phyloP scores from a whole-genome alignment of 306 rosid species.

The Amphicarpaea edgeworthii region DNA sequence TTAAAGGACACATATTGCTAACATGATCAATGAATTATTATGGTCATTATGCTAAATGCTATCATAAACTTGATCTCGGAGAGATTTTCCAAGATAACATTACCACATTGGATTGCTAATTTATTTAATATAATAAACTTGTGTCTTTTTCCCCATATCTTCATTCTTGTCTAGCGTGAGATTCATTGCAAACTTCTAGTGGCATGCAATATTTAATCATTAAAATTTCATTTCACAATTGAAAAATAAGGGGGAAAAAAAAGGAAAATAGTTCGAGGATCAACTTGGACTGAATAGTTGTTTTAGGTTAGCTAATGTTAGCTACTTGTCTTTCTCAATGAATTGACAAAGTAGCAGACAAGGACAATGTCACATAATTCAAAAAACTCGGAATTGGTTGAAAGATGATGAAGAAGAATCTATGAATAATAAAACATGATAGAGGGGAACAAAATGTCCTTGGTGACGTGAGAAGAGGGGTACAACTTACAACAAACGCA shows the following conservation, averaged over 20 bases:
- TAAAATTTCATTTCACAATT: background rate
- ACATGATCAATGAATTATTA: slow-evolving; percentile 8
- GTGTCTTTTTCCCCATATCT: slow-evolving; percentile 55
- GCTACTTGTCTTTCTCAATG: slow-evolving; percentile 35
- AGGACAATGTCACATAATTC: slow-evolving; percentile 28
- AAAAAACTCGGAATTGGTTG: slow-evolving; percentile 20
- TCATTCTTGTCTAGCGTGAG: slow-evolving; percentile 45
- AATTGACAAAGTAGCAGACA: slow-evolving; percentile 31
- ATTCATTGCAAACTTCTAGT: slow-evolving; percentile 45
- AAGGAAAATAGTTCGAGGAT: background rate
- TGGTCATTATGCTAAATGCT: slow-evolving; percentile 1
- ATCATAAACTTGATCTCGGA: slow-evolving; percentile 31
- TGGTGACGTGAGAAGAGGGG: slow-evolving; percentile 44
- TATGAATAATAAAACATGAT: slow-evolving; percentile 19
- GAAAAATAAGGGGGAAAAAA: background rate
- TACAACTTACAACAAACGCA: slow-evolving; percentile 39
- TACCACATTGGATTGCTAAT: slow-evolving; percentile 39
- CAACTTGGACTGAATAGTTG: slow-evolving; percentile 13
- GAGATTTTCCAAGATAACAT: slow-evolving; percentile 47
- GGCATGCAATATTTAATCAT: slow-evolving; percentile 38
- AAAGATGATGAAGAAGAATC: slow-evolving; percentile 43
- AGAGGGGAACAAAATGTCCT: slow-evolving; percentile 24
- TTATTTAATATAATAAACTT: slow-evolving; percentile 46
- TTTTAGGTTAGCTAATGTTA: slow-evolving; percentile 31
- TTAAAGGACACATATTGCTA: background rate